These are phyloP conservation scores for Darksidea phi DNA, from an alignment of 495 filamentous ascomycete species.

Conservation along the genomic window DNA sequence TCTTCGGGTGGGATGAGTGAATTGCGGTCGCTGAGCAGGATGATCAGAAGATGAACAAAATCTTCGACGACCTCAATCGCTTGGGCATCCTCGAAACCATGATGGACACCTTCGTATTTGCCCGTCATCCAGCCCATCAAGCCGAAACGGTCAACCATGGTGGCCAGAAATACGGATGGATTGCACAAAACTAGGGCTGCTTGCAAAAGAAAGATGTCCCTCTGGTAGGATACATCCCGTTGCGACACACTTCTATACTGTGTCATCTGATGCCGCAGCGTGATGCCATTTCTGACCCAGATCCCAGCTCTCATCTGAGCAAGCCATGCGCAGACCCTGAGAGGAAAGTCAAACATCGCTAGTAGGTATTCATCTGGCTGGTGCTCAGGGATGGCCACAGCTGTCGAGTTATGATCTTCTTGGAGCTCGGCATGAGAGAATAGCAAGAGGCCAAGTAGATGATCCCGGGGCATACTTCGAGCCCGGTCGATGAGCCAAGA, in stretches of 20 bases:
- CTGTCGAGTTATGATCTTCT: conserved; percentile 53
- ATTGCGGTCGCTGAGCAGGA: conserved; percentile 83
- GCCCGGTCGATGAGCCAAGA: conserved; percentile 95
- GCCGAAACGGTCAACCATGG: conserved; percentile 86
- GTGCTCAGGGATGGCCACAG: conserved; percentile 47
- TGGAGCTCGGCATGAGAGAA: conserved; percentile 61
- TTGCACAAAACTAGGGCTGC: conserved; percentile 84
- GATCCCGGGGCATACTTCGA: conserved; percentile 65
- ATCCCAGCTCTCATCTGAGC: conserved; percentile 96
- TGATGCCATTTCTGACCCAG: conserved; percentile 98
- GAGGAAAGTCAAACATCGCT: conserved; percentile 85
- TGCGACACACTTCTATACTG: conserved; percentile 85
- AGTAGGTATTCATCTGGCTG: conserved; percentile 74
- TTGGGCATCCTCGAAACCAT: conserved; percentile 76
- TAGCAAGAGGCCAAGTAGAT: conserved; percentile 63
- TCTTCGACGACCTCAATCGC: conserved; percentile 92
- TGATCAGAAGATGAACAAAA: conserved; percentile 88
- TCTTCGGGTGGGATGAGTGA: conserved; percentile 71
- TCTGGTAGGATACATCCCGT: conserved; percentile 86
- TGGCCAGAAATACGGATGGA: conserved; percentile 79
- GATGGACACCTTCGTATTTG: conserved; percentile 61
- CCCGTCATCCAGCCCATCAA: conserved; percentile 88
- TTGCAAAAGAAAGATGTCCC: conserved; percentile 93
- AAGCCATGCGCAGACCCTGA: conserved; percentile 92
- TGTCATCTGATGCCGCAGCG: conserved; percentile 88